Evolutionary conservation across 179 eudicot genomes (phyloP), one percentile per base, ranked within the genome.

Genomic region (Gypsophila paniculata): DNA sequence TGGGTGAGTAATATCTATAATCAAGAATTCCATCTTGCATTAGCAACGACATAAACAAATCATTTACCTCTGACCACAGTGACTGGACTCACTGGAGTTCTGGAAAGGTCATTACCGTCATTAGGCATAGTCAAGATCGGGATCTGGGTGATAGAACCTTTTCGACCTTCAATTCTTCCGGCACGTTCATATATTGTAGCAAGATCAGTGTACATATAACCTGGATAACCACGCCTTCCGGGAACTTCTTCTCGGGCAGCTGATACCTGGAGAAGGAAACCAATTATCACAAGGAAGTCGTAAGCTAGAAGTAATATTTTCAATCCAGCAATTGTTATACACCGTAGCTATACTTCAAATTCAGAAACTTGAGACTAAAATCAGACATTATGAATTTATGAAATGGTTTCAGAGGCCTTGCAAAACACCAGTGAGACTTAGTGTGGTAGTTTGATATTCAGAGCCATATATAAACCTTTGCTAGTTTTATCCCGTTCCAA

Each of bases 211-310:
- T 95, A 95, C 99, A 92, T 95, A 69, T 95, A 95, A 76, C 99
- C 99, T 75, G 99, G 99, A 84, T 95, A 95, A 48, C 99, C 99
- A 88, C 98, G 97, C 75, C 99, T 90, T 83, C 97, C 99, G 58
- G 99, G 99, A 46, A 92, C 99, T 85, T 95, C 99, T 80, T 95
- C 99, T 73, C 99, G 80, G 73, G 99, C 97, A 79, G 99, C 99
- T 82, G 99, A 94, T 48, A 94, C 97, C 99, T 95, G 81, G 72
- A 57, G 34, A 6, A 36, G 34, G 39, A 52, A 70, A 55, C 23
- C 22, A 61, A 51, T 9, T 22, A 64, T 51, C 17, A 61, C 49
- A 68, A 46, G 53, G 61, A 19, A 68, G 12, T 13, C 64, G 19
- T 34, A 18, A 52, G 4, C 75, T 61, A 29, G 21, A 60, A 51